phyloP scores from a whole-genome alignment of 1,139 yeast genomes.

The Kluyveromyces marxianus region DNA sequence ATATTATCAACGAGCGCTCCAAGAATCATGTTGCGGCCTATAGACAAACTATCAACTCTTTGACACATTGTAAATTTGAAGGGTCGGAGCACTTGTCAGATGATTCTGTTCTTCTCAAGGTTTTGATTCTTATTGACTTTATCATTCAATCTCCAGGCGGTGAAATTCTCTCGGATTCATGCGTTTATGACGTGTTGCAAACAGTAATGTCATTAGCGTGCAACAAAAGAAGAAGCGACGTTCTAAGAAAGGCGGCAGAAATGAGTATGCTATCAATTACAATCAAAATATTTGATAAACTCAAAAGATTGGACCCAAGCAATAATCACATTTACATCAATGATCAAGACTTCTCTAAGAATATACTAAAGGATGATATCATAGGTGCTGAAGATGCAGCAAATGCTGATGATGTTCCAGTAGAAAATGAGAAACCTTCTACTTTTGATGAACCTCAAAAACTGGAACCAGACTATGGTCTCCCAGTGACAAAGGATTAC shows the following conservation, averaged over 20 bases:
- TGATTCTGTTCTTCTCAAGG: constrained; percentile 82
- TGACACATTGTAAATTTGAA: constrained; percentile 93
- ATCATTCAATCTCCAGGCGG: constrained; percentile 63
- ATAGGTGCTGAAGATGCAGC: constrained; percentile 24
- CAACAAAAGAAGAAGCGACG: constrained; percentile 86
- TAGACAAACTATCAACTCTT: constrained; percentile 54
- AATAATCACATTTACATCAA: constrained; percentile 28
- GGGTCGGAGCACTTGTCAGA: constrained; percentile 91
- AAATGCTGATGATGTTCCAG: neutral
- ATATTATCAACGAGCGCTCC: constrained; percentile 40
- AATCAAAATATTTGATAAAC: constrained; percentile 55
- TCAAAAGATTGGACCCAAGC: constrained; percentile 48
- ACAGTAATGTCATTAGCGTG: constrained; percentile 90
- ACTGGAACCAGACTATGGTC: constrained; percentile 28
- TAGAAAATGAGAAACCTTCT: neutral
- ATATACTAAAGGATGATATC: constrained; percentile 30
- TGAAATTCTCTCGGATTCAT: constrained; percentile 63
- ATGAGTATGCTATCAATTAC: constrained; percentile 71
- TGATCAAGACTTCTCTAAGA: constrained; percentile 32
- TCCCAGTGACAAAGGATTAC: constrained; percentile 34
- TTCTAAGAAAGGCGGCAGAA: constrained; percentile 83
- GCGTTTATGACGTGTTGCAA: constrained; percentile 81
- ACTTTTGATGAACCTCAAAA: neutral
- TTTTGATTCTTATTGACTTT: constrained; percentile 64
- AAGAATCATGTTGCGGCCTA: constrained; percentile 41